These are phyloP conservation scores for Solanum chiquidenum DNA, from an alignment of 257 asterid genomes.

Conservation along the genomic window DNA sequence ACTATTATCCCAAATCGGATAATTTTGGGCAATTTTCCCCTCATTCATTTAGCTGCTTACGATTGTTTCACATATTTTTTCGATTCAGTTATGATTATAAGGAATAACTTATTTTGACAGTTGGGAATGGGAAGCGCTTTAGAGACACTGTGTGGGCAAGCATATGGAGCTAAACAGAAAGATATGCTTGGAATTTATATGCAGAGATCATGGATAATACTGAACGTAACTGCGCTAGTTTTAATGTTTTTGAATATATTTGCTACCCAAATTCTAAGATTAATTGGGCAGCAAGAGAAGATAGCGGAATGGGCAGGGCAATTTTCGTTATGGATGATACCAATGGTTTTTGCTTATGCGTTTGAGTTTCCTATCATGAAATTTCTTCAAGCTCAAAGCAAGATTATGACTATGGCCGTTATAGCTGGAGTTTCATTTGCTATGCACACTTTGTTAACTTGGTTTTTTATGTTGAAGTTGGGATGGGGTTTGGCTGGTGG, in stretches of 20 bases:
- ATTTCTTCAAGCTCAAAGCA: conserved; percentile 8
- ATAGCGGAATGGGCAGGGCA: not conserved
- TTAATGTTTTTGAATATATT: not conserved
- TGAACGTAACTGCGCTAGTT: not conserved
- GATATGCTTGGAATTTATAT: conserved; percentile 4
- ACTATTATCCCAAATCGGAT: too few species aligned
- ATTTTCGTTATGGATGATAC: conserved; percentile 3
- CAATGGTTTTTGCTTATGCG: not conserved
- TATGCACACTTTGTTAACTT: not conserved
- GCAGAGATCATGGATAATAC: conserved; percentile 11
- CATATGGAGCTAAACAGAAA: conserved; percentile 4
- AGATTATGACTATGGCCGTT: not conserved
- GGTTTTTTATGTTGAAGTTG: not conserved
- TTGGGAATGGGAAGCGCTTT: conserved; percentile 8
- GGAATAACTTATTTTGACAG: not conserved
- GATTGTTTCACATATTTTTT: too few species aligned
- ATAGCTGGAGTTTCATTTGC: not conserved
- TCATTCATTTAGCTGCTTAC: too few species aligned
- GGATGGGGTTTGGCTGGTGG: conserved; percentile 2
- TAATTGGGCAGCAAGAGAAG: not conserved
- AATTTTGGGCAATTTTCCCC: too few species aligned
- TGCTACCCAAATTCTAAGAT: not conserved
- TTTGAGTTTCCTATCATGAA: not conserved
- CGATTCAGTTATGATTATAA: too few species aligned
- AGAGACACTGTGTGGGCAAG: conserved; percentile 9